Evolutionary conservation across 306 rosid species (phyloP).

Genomic region (Sicyos edulis): DNA sequence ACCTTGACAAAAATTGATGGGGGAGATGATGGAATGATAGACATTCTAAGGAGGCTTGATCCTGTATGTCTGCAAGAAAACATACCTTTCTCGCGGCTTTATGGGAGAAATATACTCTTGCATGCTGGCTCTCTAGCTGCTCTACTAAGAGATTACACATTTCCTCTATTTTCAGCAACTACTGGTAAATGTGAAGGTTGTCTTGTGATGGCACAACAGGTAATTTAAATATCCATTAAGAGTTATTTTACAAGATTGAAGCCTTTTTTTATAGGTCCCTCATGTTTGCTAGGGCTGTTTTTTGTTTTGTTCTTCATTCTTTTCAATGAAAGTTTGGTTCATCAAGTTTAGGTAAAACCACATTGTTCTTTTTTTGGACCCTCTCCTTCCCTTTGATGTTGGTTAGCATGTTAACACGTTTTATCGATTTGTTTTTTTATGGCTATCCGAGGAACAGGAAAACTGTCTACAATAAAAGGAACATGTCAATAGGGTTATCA

Average conservation of each 20-base stretch:
- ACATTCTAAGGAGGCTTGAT: conserved; percentile 75
- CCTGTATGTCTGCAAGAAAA: conserved; percentile 70
- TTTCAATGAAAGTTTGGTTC: background rate
- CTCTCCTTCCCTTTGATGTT: conserved; percentile 1
- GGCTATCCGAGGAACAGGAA: too few species aligned
- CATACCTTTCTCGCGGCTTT: conserved; percentile 85
- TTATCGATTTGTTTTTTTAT: background rate
- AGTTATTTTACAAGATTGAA: too few species aligned
- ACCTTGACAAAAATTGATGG: conserved; percentile 84
- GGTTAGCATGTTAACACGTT: background rate
- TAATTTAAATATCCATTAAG: conserved; percentile 20
- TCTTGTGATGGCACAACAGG: conserved; percentile 95
- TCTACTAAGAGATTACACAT: conserved; percentile 70
- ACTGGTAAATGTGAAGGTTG: conserved; percentile 79
- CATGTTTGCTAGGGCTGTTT: too few species aligned
- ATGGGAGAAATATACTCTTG: conserved; percentile 74
- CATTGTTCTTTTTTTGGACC: background rate
- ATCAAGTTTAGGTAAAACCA: conserved; percentile 3
- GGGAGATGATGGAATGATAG: conserved; percentile 88
- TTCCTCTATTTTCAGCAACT: conserved; percentile 78
- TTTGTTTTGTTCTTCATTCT: background rate
- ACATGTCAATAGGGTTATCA: too few species aligned
- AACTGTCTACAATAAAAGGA: too few species aligned
- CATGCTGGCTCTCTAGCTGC: conserved; percentile 62
- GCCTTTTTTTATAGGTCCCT: too few species aligned